Evolutionary conservation across 768 basidiomycete genomes (phyloP), one percentile per base, ranked within the genome.

Genomic region (Suillus tomentosus): DNA sequence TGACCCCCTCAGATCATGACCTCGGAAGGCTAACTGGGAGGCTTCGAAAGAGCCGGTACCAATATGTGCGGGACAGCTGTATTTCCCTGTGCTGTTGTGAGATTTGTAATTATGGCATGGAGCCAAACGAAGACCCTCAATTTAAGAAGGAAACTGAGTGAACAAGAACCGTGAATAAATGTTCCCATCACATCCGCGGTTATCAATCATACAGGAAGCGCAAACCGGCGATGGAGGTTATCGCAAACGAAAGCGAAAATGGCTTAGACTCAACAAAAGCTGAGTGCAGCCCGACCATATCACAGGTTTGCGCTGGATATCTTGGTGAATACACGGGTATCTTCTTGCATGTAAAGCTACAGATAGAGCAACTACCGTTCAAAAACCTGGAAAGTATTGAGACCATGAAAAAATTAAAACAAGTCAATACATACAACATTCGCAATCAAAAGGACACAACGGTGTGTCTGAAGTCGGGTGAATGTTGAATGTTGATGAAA

Each of bases 361-460:
- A 40, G 11, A 55, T 55, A 36, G 39, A 40, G 15, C 19, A 24
- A 48, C 8, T n/a, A 60, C 19, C 39, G 19, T 56, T 75, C 62
- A 76, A 51, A 75, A 76, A 65, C 75, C 75, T 76, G 65, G 14
- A 34, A 19, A 39, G 24, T 36, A 54, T n/a, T 37, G 50, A 39
- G 53, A 14, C 34, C 42, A 48, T 31, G n/a, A 64, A 60, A 42
- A 39, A 36, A 55, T 31, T 5, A 19, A 14, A 9, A 22, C 48
- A 27, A 43, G n/a, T 43, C 42, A 45, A 27, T 54, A 80, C 91
- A 77, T 70, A 93, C 94, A 95, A 70, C 94, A 95, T 43, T 91
- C 81, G 74, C 94, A 95, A 73, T 95, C 94, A 72, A 95, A 95
- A 7, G 94, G 94, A 78, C 93, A 95, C 47, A 91, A 74, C 3